Evolutionary conservation across 192 early-diverging fungal genomes (phyloP), one percentile per base, ranked within the genome.

Genomic region (Chytriomyces sp.): DNA sequence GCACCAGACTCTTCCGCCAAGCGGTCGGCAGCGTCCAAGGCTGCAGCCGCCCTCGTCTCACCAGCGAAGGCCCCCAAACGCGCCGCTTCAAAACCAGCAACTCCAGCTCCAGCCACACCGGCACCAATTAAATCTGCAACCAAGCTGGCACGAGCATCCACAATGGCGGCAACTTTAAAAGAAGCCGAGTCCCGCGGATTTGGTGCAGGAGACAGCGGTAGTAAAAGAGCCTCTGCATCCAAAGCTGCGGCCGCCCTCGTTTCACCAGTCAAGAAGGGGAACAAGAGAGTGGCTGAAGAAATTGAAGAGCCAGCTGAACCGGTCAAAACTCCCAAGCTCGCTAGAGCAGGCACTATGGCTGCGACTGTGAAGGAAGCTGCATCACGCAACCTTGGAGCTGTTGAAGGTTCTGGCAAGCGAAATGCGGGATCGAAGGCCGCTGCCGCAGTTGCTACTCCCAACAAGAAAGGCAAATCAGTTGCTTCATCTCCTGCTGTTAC

Each of bases 111-210:
- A 57, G 16, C 20, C 13, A 57, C 13, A 2, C 53, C 53, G 53
- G 53, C 53, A 20, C 20, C 20, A 57, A 57, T 13, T 35, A 35
- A 35, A 35, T 35, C 35, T 35, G 53, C 20, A 13, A 20, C 53
- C 3, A 57, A 67, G 45, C 11, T 67, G 66, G 20, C 66, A 9
- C 35, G 44, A 44, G 66, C 66, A 20, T 28, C 43, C 23, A 67
- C 66, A 16, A 67, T 67, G 66, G 66, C 66, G 18, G 66, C 66
- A 67, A 67, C 66, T 11, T 5, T 67, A 16, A 67, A 67, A 45
- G 66, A 67, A 45, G 66, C 66, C 45, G 44, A 43, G 45, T 28
- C 35, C 13, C 28, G 66, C 5, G 66, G 66, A 46, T 67, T 67
- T 67, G 66, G 43, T 67, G 66, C 66, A 5, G 66, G 43, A 16